These are phyloP conservation scores for Brassica balearica DNA, from an alignment of 441 rosid genomes.

Conservation along the genomic window DNA sequence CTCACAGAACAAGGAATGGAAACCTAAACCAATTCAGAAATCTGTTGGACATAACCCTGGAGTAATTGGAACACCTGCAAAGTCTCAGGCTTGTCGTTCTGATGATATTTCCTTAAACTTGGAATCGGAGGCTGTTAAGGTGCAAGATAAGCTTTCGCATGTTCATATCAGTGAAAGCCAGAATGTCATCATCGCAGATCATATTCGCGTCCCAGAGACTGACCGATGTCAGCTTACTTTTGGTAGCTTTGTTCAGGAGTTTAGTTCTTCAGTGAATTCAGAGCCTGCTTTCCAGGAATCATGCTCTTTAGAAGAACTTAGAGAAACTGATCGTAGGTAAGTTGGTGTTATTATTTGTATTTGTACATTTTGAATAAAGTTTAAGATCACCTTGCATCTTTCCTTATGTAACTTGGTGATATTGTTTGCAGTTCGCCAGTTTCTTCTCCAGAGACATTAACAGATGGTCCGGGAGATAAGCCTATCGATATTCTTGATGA, in stretches of 20 bases:
- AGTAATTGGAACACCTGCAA: conserved; percentile 14
- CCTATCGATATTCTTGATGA: conserved; percentile 14
- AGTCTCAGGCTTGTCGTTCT: conserved; percentile 5
- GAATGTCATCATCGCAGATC: conserved; percentile 24
- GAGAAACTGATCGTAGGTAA: conserved; percentile 7
- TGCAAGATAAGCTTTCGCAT: conserved; percentile 18
- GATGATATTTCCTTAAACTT: not conserved
- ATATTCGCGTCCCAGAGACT: conserved; percentile 18
- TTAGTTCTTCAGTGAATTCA: not conserved
- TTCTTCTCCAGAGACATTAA: not conserved
- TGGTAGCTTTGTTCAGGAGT: conserved; percentile 8
- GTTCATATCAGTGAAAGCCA: conserved; percentile 13
- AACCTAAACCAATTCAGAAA: conserved; percentile 10
- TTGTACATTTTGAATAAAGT: not conserved
- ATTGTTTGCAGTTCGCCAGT: not conserved
- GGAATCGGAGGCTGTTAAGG: conserved; percentile 1
- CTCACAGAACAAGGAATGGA: conserved; percentile 25
- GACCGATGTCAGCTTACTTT: conserved; percentile 15
- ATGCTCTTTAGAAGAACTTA: conserved; percentile 7
- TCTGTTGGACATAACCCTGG: conserved; percentile 15
- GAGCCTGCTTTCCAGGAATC: conserved; percentile 15
- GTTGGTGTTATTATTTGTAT: not conserved
- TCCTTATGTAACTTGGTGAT: conserved; percentile 10
- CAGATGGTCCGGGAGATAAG: conserved; percentile 1
- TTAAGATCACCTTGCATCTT: not conserved